Base-by-base conservation (phyloP, 495 filamentous ascomycete species). In the Thermochaetoides thermophila region DNA sequence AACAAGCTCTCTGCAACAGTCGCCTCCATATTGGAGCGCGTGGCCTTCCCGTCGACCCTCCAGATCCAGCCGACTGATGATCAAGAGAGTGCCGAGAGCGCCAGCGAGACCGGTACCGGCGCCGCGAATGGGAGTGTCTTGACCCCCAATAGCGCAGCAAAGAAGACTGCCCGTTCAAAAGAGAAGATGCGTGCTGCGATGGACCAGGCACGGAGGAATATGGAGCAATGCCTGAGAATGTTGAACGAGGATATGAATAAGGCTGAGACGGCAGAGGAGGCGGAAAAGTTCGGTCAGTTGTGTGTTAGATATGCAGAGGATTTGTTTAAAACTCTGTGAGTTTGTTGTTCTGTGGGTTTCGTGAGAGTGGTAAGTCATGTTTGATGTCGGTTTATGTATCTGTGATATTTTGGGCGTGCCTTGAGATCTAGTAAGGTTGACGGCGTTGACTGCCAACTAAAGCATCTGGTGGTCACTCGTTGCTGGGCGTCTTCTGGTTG, bases 251-350 rank as follows among this genome's bases (percentile, higher is more conserved):
- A 47, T 11, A 32, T 52, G 46, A 19, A 46, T n/a, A 27, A 34
- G 7, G 43, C 49, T 0, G 15, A 2, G 14, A 35, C 22, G 5
- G 4, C 11, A 1, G 44, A 45, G n/a, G 37, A 45, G 5, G 46
- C 45, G 27, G 16, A 5, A 6, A 33, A 35, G 26, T 31, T 23
- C 28, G 49, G 46, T 7, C 12, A 31, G 23, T 19, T 52, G 30
- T 34, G 27, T 15, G 35, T 47, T 17, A 28, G 41, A 43, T 52
- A 50, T 32, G 46, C 49, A 14, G 43, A 40, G 27, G 37, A 44
- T 19, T 15, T 52, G 31, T 43, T 50, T 13, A 46, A 37, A 38
- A 43, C 34, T 11, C 22, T 41, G 27, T 44, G 31, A 43, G 13
- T 2, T 5, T 12, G 8, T 14, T 8, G 11, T 1, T 17, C 2